These are phyloP conservation scores for Maudiozyma saulgeensis DNA, from an alignment of 805 yeast genomes.

Conservation along the genomic window DNA sequence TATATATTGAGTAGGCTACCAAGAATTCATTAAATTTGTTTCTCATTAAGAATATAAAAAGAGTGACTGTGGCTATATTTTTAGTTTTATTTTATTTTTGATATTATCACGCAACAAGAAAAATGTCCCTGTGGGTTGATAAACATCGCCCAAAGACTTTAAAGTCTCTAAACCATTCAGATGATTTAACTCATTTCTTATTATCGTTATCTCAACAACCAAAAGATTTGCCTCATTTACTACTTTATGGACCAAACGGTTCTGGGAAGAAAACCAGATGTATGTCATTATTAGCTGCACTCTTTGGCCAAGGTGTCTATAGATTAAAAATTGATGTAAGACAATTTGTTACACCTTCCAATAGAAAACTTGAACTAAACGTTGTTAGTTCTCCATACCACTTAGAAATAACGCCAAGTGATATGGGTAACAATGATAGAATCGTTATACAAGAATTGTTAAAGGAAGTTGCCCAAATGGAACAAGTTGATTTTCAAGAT, in stretches of 20 bases:
- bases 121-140: constrained; percentile 95
- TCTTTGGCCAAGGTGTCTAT: constrained; percentile 77
- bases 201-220: constrained; percentile 34
- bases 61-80: too few relatives aligned
- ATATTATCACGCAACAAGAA: too few relatives aligned
- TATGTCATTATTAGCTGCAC: constrained; percentile 62
- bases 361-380: constrained; percentile 78
- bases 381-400: constrained; percentile 89
- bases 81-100: too few relatives aligned
- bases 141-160: constrained; percentile 75
- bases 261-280: constrained; percentile 95
- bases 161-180: constrained; percentile 56
- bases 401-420: constrained; percentile 91
- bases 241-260: constrained; percentile 93
- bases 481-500: constrained; percentile 74
- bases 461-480: constrained; percentile 91
- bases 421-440: constrained; percentile 92
- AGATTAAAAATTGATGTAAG: constrained; percentile 85
- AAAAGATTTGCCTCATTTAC: constrained; percentile 79
- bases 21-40: too few relatives aligned
- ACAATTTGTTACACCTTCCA: constrained; percentile 63
- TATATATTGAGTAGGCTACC: too few relatives aligned
- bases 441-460: constrained; percentile 88
- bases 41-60: too few relatives aligned
- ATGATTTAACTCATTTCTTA: constrained; percentile 52